Percentiles rank a stretch among this genome's conserved stretches.
These are phyloP conservation scores for Metschnikowia kofuensis DNA, from an alignment of 805 yeast species.

Conservation along the genomic window DNA sequence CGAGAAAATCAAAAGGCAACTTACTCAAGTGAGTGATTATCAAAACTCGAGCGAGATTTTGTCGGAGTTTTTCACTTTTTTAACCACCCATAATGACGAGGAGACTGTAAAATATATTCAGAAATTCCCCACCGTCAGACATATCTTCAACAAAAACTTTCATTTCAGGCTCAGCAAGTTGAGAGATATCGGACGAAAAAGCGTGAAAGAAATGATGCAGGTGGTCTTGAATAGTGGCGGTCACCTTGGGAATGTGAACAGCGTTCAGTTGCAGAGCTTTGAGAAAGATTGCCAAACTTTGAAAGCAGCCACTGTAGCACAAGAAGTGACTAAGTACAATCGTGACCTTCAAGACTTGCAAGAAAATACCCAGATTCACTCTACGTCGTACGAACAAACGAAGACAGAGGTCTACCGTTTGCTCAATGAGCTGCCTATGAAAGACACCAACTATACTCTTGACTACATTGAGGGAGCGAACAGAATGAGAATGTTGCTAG, in stretches of 20 bases:
- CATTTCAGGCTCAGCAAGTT: constrained; percentile 22
- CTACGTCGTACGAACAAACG: constrained; percentile 46
- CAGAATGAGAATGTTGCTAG: constrained; percentile 60
- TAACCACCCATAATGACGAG: constrained; percentile 35
- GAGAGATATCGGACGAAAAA: constrained; percentile 12
- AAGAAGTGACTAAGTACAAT: constrained; percentile 48
- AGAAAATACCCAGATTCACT: constrained; percentile 53
- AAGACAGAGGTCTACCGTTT: constrained; percentile 43
- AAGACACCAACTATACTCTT: constrained; percentile 41
- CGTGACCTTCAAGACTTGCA: constrained; percentile 62
- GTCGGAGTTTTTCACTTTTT: constrained; percentile 28
- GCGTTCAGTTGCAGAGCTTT: constrained; percentile 32
- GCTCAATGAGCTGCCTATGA: constrained; percentile 12
- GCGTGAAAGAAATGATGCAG: constrained; percentile 28
- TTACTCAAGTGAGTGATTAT: constrained; percentile 20
- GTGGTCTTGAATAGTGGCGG: constrained; percentile 38
- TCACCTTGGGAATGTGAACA: constrained; percentile 28
- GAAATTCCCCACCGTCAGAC: constrained; percentile 28
- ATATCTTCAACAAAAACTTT: constrained; percentile 25
- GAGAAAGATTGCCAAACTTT: constrained; percentile 35
- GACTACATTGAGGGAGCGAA: constrained; percentile 71
- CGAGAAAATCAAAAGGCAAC: constrained; percentile 12
- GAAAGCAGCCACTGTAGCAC: constrained; percentile 32
- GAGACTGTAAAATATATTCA: constrained; percentile 29
- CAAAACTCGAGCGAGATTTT: constrained; percentile 14